Conservation (phyloP, 2,329 filamentous ascomycete species). For the Epichloe gansuensis region DNA sequence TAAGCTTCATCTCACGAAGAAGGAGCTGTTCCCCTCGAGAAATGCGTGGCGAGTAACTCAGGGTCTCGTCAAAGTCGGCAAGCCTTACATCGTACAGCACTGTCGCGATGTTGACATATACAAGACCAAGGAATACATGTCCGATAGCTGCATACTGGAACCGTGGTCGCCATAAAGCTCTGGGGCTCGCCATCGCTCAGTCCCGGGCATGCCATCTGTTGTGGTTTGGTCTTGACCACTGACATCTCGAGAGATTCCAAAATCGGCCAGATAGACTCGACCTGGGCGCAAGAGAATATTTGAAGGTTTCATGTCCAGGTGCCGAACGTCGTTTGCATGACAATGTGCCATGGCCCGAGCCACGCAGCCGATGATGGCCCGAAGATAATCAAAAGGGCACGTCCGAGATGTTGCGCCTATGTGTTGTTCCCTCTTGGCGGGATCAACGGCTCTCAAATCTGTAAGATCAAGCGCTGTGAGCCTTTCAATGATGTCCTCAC, state of each 20-base stretch:
- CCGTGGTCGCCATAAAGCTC: constrained; percentile 26
- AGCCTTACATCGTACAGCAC: constrained; percentile 28
- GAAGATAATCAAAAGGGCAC: constrained; percentile 29
- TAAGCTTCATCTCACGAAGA: constrained; percentile 22
- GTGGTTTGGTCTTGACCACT: constrained; percentile 31
- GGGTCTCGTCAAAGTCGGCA: constrained; percentile 25
- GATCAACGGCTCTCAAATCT: constrained; percentile 23
- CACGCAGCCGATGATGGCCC: constrained; percentile 30
- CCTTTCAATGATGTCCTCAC: constrained; percentile 26
- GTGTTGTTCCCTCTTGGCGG: constrained; percentile 10
- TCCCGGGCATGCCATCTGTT: constrained; percentile 28
- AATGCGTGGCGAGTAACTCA: constrained; percentile 17
- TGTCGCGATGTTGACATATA: constrained; percentile 32
- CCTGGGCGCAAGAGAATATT: constrained; percentile 33
- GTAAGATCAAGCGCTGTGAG: constrained; percentile 25
- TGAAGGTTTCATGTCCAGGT: constrained; percentile 34
- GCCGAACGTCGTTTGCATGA: constrained; percentile 29
- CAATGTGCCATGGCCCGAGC: constrained; percentile 30
- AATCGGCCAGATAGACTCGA: constrained; percentile 35
- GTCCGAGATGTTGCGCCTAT: constrained; percentile 12
- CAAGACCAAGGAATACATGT: constrained; percentile 36
- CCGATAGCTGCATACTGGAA: constrained; percentile 32
- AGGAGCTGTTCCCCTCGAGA: constrained; percentile 20
- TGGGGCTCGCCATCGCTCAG: constrained; percentile 32
- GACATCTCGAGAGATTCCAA: constrained; percentile 35